Evolutionary conservation across 2,329 filamentous ascomycete species (phyloP).

Genomic region (Verticillium isaacii): DNA sequence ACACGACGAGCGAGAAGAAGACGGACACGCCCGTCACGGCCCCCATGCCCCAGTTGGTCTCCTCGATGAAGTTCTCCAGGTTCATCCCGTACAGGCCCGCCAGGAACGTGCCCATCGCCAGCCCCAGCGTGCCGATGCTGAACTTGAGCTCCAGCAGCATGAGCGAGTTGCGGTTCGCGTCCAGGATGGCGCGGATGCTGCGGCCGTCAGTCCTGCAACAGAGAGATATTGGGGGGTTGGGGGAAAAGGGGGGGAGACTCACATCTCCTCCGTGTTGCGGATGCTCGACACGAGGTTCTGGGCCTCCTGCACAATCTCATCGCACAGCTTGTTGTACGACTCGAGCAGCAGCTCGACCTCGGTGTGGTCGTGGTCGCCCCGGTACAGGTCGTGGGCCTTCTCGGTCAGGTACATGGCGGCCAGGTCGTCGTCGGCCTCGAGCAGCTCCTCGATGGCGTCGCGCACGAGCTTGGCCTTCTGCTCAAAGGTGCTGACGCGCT

Average conservation of each 20-base stretch:
- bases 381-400: constrained; percentile 67
- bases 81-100: constrained; percentile 99
- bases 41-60: constrained; percentile 80
- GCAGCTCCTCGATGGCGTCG: constrained; percentile 88
- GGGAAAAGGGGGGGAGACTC: constrained; percentile 31
- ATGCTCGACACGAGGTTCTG: constrained; percentile 92
- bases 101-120: constrained; percentile 90
- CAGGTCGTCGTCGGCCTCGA: constrained; percentile 94
- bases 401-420: constrained; percentile 94
- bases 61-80: constrained; percentile 96
- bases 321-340: constrained; percentile 95
- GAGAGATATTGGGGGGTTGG: too few relatives aligned
- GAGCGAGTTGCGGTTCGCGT: constrained; percentile 95
- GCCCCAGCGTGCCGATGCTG: constrained; percentile 88
- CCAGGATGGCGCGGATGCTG: constrained; percentile 91
- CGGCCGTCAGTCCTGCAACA: background rate
- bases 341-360: constrained; percentile 97
- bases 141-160: constrained; percentile 98
- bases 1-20: constrained; percentile 70
- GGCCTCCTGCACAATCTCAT: constrained; percentile 95
- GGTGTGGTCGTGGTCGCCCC: constrained; percentile 82
- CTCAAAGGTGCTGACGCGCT: constrained; percentile 94
- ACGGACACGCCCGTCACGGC: constrained; percentile 68
- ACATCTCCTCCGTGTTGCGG: constrained; percentile 98
- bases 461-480: constrained; percentile 92